Evolutionary conservation across 371 early-diverging fungal species (phyloP).

Genomic region (Mortierella sp.): DNA sequence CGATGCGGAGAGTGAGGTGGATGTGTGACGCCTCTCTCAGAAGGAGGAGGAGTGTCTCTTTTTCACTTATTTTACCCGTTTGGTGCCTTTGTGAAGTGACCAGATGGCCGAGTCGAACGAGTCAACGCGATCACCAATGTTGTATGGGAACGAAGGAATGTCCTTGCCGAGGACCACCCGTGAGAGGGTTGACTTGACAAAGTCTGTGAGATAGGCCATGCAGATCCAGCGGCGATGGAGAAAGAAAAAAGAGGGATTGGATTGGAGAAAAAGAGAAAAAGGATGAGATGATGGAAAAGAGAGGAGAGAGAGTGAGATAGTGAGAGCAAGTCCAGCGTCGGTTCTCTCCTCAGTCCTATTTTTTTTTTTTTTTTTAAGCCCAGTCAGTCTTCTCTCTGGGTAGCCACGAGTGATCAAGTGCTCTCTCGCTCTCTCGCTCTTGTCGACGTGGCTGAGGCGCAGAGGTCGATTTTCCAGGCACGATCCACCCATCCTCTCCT

Average conservation of each 20-base stretch:
- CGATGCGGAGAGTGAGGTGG: no score
- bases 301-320: not conserved
- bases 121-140: constrained; percentile 75
- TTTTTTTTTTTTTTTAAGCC: not conserved
- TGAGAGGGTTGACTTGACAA: constrained; percentile 75
- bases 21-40: not conserved
- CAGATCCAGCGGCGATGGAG: not conserved
- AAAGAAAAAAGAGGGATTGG: not conserved
- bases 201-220: constrained; percentile 51
- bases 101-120: constrained; percentile 76
- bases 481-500: no score
- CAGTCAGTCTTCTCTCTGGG: not conserved
- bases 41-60: not conserved
- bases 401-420: not conserved
- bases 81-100: constrained; percentile 83
- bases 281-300: not conserved
- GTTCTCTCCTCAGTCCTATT: not conserved
- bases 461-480: no score
- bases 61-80: constrained; percentile 66
- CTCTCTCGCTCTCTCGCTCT: not conserved
- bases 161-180: constrained; percentile 76
- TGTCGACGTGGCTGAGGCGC: no score
- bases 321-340: not conserved
- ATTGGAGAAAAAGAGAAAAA: not conserved
- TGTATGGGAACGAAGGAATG: constrained; percentile 78